phyloP scores from a whole-genome alignment of 352 stramenopile species.

The Phytophthora uliginosa region DNA sequence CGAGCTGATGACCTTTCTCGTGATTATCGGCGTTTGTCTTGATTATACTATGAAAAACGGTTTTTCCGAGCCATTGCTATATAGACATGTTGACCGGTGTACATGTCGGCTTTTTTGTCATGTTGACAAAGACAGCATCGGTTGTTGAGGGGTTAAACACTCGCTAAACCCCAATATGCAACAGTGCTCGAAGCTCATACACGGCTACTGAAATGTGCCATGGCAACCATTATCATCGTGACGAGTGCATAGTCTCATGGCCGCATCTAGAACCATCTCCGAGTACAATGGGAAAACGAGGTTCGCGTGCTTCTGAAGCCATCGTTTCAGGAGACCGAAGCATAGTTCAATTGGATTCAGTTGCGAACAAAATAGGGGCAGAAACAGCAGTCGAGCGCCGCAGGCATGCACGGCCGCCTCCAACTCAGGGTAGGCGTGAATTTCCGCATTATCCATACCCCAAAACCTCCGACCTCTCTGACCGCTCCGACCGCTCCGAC shows the following conservation, averaged over 20 bases:
- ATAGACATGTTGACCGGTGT: too few relatives aligned
- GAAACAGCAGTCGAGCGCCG: conserved; percentile 11
- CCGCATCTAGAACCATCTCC: conserved; percentile 1
- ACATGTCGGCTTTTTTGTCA: too few relatives aligned
- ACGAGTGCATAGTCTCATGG: conserved; percentile 6
- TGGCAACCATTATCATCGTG: conserved; percentile 2
- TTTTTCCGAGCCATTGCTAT: too few relatives aligned
- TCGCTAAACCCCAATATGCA: too few relatives aligned
- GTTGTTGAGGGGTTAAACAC: too few relatives aligned
- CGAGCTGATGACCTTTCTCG: too few relatives aligned
- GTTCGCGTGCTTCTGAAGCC: conserved; percentile 8
- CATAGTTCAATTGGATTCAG: conserved; percentile 20
- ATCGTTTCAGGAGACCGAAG: conserved; percentile 7
- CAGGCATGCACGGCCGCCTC: conserved; percentile 7
- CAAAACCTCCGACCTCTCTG: too few relatives aligned
- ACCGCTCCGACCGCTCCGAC: too few relatives aligned
- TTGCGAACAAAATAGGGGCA: not conserved
- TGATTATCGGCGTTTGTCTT: too few relatives aligned
- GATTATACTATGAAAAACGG: too few relatives aligned
- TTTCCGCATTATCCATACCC: conserved; percentile 7
- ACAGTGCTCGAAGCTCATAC: too few relatives aligned
- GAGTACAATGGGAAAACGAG: conserved; percentile 10
- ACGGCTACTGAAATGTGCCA: not conserved
- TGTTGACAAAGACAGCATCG: too few relatives aligned
- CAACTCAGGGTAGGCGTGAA: conserved; percentile 11